These are phyloP conservation scores for Salvia sclarea DNA, from an alignment of 305 asterid species.

Conservation along the genomic window DNA sequence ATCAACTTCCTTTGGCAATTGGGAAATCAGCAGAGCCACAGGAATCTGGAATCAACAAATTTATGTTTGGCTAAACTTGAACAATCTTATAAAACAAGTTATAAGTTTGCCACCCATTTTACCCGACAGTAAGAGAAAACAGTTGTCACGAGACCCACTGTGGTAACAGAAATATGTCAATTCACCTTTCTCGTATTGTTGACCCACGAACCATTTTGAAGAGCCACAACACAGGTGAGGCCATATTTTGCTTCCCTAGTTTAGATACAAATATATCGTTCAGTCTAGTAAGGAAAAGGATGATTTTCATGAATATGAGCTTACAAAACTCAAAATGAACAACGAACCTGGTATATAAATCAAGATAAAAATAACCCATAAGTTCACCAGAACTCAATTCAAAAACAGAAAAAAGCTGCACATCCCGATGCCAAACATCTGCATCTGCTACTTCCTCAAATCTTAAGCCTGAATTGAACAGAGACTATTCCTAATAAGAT, in stretches of 20 bases:
- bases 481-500: constrained; percentile 24
- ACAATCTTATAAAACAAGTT: neutral
- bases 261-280: constrained; percentile 31
- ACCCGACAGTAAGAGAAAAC: neutral
- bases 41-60: constrained; percentile 62
- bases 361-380: constrained; percentile 86
- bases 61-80: constrained; percentile 28
- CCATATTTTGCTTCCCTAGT: constrained; percentile 88
- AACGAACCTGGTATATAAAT: constrained; percentile 74
- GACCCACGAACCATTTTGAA: constrained; percentile 73
- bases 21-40: constrained; percentile 73
- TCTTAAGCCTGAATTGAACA: constrained; percentile 61
- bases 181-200: constrained; percentile 71
- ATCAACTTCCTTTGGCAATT: constrained; percentile 71
- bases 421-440: constrained; percentile 85
- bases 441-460: constrained; percentile 73
- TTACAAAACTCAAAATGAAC: constrained; percentile 14
- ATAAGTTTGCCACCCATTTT: neutral
- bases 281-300: constrained; percentile 21
- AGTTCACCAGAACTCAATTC: constrained; percentile 77
- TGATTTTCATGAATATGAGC: constrained; percentile 13
- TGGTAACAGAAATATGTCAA: constrained; percentile 7
- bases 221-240: constrained; percentile 90
- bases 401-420: constrained; percentile 78
- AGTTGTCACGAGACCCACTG: neutral